Evolutionary conservation across 306 rosid species (phyloP).

Genomic region (Biancaea sappan): DNA sequence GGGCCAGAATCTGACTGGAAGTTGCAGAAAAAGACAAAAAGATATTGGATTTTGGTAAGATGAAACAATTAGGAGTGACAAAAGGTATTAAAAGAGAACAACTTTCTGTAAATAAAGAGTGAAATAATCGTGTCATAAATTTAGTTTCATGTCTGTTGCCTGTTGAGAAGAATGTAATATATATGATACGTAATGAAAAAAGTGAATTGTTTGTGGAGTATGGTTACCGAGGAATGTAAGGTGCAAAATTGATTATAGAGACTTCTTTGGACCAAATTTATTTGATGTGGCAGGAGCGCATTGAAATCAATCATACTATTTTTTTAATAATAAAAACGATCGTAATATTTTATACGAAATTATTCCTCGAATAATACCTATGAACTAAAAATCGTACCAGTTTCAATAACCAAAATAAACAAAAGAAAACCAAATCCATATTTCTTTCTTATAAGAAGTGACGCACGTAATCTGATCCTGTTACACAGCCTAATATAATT

Average conservation of each 20-base stretch:
- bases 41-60: not conserved
- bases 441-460: not conserved
- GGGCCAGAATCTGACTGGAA: conserved; percentile 1
- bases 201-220: not conserved
- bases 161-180: not conserved
- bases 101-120: not conserved
- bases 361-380: too few relatives aligned
- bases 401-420: not conserved
- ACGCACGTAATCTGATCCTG: not conserved
- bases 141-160: too few relatives aligned
- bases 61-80: not conserved
- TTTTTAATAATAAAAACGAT: too few relatives aligned
- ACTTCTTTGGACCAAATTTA: conserved; percentile 23
- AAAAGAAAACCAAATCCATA: not conserved
- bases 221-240: conserved; percentile 10
- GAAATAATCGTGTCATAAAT: too few relatives aligned
- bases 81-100: not conserved
- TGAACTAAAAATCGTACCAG: not conserved
- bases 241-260: conserved; percentile 20
- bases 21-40: not conserved
- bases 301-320: not conserved
- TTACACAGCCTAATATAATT: not conserved
- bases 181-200: not conserved
- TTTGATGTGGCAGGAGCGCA: not conserved
- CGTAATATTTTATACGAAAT: too few relatives aligned